Percentiles rank a stretch among this genome's conserved stretches.
Conservation (phyloP, 164 flowering plant species). For the Liriodendron chinense region DNA sequence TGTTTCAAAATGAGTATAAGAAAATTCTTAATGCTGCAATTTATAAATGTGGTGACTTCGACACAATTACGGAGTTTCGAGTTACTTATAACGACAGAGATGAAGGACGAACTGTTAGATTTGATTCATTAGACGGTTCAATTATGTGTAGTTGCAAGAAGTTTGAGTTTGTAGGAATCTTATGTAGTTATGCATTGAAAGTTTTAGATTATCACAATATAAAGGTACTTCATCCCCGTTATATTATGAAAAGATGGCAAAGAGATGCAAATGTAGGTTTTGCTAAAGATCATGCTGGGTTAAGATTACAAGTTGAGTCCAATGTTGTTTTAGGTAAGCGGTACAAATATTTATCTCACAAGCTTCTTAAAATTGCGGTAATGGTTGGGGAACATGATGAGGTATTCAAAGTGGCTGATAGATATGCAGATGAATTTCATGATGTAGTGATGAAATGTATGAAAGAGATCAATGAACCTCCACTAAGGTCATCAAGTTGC, state of each 20-base stretch:
- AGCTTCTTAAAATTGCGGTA: background rate
- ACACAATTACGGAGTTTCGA: constrained; percentile 1
- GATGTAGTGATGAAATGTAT: background rate
- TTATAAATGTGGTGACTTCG: constrained; percentile 8
- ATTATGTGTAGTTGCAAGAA: constrained; percentile 16
- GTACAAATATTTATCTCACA: no score
- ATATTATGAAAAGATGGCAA: constrained; percentile 16
- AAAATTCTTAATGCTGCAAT: constrained; percentile 2
- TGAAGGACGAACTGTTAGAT: background rate
- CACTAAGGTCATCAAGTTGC: no score
- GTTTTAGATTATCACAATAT: constrained; percentile 12
- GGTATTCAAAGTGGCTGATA: background rate
- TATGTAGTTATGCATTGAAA: constrained; percentile 19
- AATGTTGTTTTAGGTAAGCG: background rate
- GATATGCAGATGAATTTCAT: background rate
- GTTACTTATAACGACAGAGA: background rate
- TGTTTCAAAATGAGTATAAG: constrained; percentile 19
- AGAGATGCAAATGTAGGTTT: constrained; percentile 11
- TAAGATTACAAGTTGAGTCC: background rate
- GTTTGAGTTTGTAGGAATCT: constrained; percentile 18
- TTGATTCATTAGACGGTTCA: constrained; percentile 6
- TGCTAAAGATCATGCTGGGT: constrained; percentile 3
- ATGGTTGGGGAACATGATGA: background rate
- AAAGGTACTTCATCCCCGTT: constrained; percentile 3
- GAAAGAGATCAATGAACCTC: no score